Percentiles rank a stretch among this genome's conserved stretches.
Conservation (phyloP, 2,329 filamentous ascomycete species). For the Arthrobotrys sphaeroides region DNA sequence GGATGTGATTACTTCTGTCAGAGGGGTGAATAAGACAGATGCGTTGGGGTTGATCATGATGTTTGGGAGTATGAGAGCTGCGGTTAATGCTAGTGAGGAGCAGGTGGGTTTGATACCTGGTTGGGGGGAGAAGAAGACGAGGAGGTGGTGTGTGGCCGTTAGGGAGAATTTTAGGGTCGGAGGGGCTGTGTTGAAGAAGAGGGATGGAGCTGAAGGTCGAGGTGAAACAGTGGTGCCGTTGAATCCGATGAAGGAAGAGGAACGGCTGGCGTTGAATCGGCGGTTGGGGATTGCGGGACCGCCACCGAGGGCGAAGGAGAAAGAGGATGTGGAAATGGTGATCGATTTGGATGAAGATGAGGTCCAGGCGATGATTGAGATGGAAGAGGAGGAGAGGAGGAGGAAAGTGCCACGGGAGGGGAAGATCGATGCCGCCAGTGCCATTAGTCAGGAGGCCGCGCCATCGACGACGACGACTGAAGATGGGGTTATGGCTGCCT, state of each 20-base stretch:
- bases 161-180: conserved; percentile 49
- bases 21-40: conserved; percentile 93
- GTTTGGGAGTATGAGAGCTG: conserved; percentile 87
- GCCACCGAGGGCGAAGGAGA: conserved; percentile 18
- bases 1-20: conserved; percentile 89
- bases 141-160: conserved; percentile 67
- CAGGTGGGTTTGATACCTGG: conserved; percentile 85
- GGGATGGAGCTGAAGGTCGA: conserved; percentile 79
- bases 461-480: conserved; percentile 45
- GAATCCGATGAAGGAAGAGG: conserved; percentile 25
- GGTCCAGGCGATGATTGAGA: conserved; percentile 54
- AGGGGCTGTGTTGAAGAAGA: conserved; percentile 41
- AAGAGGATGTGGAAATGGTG: conserved; percentile 21
- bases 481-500: conserved; percentile 69
- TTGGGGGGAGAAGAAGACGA: conserved; percentile 87
- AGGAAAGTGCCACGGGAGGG: conserved; percentile 56
- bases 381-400: conserved; percentile 58
- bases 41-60: conserved; percentile 88
- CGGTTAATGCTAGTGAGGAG: conserved; percentile 86
- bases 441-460: conserved; percentile 55
- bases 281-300: conserved; percentile 52
- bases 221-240: conserved; percentile 68
- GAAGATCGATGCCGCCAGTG: conserved; percentile 54
- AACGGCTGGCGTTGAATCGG: conserved; percentile 54
- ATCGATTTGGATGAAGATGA: conserved; percentile 54